These are phyloP conservation scores for Takakia lepidozioides DNA, from an alignment of 225 moss, liverwort and hornwort genomes.

Conservation along the genomic window DNA sequence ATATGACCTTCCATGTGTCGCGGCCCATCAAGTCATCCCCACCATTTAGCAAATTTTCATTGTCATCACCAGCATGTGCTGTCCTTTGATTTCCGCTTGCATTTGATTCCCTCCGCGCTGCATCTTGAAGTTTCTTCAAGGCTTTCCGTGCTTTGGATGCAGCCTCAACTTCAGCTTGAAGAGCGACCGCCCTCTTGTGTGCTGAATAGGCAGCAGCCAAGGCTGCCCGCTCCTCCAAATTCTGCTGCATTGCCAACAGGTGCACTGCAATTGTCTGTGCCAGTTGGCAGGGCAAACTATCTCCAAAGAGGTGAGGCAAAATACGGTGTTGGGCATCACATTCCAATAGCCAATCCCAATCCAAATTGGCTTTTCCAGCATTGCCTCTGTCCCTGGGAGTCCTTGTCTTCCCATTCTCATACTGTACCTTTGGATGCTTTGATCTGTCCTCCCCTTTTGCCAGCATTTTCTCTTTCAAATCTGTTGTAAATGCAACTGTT, in stretches of 20 bases:
- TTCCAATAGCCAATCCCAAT: conserved; percentile 36
- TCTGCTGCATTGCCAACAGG: conserved; percentile 26
- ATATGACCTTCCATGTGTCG: too few relatives aligned
- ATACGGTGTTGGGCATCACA: conserved; percentile 45
- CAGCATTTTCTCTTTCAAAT: background rate
- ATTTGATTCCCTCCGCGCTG: conserved; percentile 27
- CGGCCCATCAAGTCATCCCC: background rate
- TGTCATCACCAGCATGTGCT: background rate
- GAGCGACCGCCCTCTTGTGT: conserved; percentile 27
- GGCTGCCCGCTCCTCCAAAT: conserved; percentile 21
- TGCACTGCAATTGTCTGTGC: conserved; percentile 33
- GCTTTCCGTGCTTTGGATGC: conserved; percentile 36
- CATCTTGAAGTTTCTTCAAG: conserved; percentile 48
- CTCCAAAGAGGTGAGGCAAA: conserved; percentile 26
- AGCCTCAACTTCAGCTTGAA: conserved; percentile 38
- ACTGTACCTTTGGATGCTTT: too few relatives aligned
- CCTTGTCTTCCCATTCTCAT: conserved; percentile 7
- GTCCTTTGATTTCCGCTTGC: background rate
- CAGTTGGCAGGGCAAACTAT: conserved; percentile 15
- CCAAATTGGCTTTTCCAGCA: conserved; percentile 16
- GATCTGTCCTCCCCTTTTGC: background rate
- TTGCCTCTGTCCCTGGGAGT: too few relatives aligned
- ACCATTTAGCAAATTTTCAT: background rate
- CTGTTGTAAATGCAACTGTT: background rate
- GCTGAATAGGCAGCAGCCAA: conserved; percentile 28